Evolutionary conservation across 805 yeast species (phyloP).

Genomic region (Phaffomyces thermotolerans): DNA sequence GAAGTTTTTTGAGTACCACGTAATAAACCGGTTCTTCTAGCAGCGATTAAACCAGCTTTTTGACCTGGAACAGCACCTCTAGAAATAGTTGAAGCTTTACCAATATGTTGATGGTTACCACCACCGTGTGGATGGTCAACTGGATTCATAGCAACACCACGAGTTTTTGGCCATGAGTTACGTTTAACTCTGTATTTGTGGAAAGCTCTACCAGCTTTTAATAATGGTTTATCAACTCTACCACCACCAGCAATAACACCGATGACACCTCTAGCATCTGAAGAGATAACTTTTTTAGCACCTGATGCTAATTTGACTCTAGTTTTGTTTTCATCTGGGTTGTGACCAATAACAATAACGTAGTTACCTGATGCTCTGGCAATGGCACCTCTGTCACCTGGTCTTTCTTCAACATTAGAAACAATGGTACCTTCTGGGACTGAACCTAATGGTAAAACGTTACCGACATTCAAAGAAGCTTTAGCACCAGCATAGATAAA

Average conservation of each 20-base stretch:
- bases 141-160: conserved; percentile 99
- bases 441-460: conserved; percentile 92
- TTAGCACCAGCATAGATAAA: conserved; percentile 98
- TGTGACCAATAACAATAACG: conserved; percentile 98
- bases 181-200: conserved; percentile 99
- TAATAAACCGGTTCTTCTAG: conserved; percentile 99
- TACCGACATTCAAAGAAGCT: conserved; percentile 95
- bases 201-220: conserved; percentile 99
- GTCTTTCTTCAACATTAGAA: conserved; percentile 96
- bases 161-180: conserved; percentile 99
- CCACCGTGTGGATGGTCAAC: conserved; percentile 99
- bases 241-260: conserved; percentile 99
- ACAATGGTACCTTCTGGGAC: conserved; percentile 99
- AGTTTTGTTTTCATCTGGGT: conserved; percentile 98
- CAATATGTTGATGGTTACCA: conserved; percentile 99
- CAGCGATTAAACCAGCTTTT: conserved; percentile 99
- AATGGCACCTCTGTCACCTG: conserved; percentile 99
- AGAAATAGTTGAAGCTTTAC: conserved; percentile 98
- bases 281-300: conserved; percentile 93
- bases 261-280: conserved; percentile 98
- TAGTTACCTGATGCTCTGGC: conserved; percentile 99
- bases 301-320: conserved; percentile 99
- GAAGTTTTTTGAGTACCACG: conserved; percentile 98
- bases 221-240: conserved; percentile 98
- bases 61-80: conserved; percentile 99